Conservation (phyloP, 441 rosid genomes). For the Pelargonium myrrhifolium region DNA sequence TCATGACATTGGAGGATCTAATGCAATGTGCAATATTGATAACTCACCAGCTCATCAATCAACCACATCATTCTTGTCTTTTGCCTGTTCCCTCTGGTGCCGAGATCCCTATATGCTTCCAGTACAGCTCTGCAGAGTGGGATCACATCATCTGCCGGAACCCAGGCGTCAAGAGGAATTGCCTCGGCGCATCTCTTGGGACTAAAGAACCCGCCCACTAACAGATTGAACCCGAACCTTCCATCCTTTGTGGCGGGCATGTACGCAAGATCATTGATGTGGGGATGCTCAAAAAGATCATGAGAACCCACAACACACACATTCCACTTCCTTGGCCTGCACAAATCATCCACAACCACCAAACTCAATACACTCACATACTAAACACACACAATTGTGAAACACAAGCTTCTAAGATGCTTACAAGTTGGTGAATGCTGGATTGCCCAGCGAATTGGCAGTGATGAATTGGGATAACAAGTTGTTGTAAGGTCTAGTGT, state of each 20-base stretch:
- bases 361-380: not conserved
- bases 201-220: slow-evolving; percentile 94
- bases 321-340: slow-evolving; percentile 95
- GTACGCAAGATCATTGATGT: slow-evolving; percentile 89
- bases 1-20: too few species aligned
- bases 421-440: slow-evolving; percentile 61
- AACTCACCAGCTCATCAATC: slow-evolving; percentile 82
- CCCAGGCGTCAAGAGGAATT: slow-evolving; percentile 92
- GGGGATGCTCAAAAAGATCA: slow-evolving; percentile 95
- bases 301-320: slow-evolving; percentile 86
- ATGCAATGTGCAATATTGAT: not conserved
- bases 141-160: slow-evolving; percentile 60
- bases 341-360: slow-evolving; percentile 3
- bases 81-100: slow-evolving; percentile 75
- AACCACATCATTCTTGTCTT: slow-evolving; percentile 98
- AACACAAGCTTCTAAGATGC: slow-evolving; percentile 14
- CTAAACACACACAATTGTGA: not conserved
- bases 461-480: slow-evolving; percentile 72
- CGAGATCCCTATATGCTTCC: slow-evolving; percentile 86
- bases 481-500: slow-evolving; percentile 73
- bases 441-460: slow-evolving; percentile 63
- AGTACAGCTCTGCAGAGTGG: slow-evolving; percentile 70
- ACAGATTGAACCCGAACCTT: slow-evolving; percentile 69
- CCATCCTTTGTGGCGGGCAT: slow-evolving; percentile 82
- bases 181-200: slow-evolving; percentile 82